These are phyloP conservation scores for Achaetomiella virescens DNA, from an alignment of 495 filamentous ascomycete species.

Conservation along the genomic window DNA sequence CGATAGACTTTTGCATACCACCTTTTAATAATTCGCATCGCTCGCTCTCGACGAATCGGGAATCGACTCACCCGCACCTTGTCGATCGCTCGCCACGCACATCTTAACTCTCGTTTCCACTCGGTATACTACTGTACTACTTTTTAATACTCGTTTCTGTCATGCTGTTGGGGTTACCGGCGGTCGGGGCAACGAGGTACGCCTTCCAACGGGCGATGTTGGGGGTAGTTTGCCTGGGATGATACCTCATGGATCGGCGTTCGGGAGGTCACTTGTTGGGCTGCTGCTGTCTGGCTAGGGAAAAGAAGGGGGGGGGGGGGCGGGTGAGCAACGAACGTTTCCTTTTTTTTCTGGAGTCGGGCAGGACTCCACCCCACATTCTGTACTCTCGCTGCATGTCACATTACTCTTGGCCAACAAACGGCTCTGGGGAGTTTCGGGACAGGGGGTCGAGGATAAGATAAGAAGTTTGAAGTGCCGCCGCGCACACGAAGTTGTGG, in stretches of 20 bases:
- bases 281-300: slow-evolving; percentile 1
- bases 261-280: slow-evolving; percentile 8
- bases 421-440: slow-evolving; percentile 8
- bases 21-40: slow-evolving; percentile 26
- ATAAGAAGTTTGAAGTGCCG: slow-evolving; percentile 8
- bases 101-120: slow-evolving; percentile 1
- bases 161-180: neutral
- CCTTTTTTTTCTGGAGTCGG: slow-evolving; percentile 3
- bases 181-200: slow-evolving; percentile 2
- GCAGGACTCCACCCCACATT: slow-evolving; percentile 7
- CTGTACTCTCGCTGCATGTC: slow-evolving; percentile 21
- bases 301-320: no score
- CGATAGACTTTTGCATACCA: slow-evolving; percentile 22
- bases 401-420: slow-evolving; percentile 5
- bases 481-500: slow-evolving; percentile 17
- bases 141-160: slow-evolving; percentile 5
- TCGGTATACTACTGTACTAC: neutral
- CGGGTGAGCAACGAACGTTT: neutral
- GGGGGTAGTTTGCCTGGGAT: slow-evolving; percentile 9
- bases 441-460: neutral
- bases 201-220: slow-evolving; percentile 6
- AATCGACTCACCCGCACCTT: slow-evolving; percentile 15
- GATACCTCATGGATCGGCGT: slow-evolving; percentile 28
- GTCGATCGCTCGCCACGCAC: neutral
- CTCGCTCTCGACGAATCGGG: no score